phyloP scores from a whole-genome alignment of 345 rosid species.

The Murraya koenigii region DNA sequence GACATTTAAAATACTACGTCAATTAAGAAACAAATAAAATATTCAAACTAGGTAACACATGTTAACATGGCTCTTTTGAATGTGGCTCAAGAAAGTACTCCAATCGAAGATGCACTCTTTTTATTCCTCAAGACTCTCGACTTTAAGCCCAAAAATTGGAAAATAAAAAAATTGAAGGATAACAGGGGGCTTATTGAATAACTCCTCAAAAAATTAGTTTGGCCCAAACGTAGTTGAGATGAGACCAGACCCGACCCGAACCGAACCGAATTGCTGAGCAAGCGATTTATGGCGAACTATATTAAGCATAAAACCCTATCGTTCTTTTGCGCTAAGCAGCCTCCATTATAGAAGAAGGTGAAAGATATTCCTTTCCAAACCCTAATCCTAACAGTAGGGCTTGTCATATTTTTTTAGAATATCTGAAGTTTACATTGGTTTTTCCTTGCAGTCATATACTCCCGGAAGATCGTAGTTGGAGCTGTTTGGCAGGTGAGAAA shows the following conservation, averaged over 20 bases:
- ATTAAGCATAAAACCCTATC: slow-evolving; percentile 8
- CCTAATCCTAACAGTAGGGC: not conserved
- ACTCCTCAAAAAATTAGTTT: not conserved
- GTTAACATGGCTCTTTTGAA: no score
- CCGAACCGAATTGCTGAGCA: no score
- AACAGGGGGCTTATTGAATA: no score
- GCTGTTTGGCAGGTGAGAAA: slow-evolving; percentile 30
- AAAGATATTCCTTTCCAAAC: not conserved
- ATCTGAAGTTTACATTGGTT: not conserved
- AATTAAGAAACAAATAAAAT: no score
- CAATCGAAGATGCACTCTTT: no score
- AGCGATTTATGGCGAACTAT: not conserved
- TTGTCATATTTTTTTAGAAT: not conserved
- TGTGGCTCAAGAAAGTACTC: no score
- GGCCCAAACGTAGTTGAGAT: not conserved
- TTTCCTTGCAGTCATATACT: slow-evolving; percentile 14
- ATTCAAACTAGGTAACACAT: no score
- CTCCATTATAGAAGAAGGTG: not conserved
- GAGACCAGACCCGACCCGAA: not conserved
- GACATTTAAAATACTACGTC: no score
- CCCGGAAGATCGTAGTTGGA: slow-evolving; percentile 5
- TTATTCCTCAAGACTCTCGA: no score
- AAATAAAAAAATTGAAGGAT: no score
- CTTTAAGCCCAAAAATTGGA: no score
- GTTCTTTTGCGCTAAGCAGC: not conserved